Conservation (phyloP, 352 stramenopile species). For the Phytophthora agathidicida region DNA sequence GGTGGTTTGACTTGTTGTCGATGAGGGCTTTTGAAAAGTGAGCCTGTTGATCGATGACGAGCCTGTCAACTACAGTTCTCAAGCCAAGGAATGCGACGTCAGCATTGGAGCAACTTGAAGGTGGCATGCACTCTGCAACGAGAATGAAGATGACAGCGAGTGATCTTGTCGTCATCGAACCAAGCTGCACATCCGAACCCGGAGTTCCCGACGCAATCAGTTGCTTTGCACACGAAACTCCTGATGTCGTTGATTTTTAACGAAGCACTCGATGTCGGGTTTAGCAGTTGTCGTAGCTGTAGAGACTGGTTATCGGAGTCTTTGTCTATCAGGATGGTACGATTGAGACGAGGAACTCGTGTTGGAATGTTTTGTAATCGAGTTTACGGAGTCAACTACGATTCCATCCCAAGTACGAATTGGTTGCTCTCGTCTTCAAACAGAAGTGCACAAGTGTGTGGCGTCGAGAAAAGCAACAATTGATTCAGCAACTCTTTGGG, state of each 20-base stretch:
- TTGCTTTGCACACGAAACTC: background rate
- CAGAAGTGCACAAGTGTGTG: too few species aligned
- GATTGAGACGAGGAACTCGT: too few species aligned
- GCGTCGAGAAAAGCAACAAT: too few species aligned
- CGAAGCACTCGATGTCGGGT: background rate
- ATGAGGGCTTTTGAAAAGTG: constrained; percentile 10
- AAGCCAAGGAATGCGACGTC: too few species aligned
- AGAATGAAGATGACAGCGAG: constrained; percentile 17
- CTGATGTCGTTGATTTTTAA: constrained; percentile 2
- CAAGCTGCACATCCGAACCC: constrained; percentile 7
- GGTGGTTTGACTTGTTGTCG: constrained; percentile 19
- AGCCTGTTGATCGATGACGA: background rate
- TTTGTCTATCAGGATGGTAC: too few species aligned
- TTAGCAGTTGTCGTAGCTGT: background rate
- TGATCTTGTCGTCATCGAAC: constrained; percentile 1
- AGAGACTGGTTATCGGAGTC: too few species aligned
- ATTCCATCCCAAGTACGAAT: too few species aligned
- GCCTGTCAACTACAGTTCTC: background rate
- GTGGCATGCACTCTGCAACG: constrained; percentile 12
- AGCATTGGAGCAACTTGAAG: background rate
- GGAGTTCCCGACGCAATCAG: constrained; percentile 7
- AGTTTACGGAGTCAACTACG: constrained; percentile 2
- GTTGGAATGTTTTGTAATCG: constrained; percentile 16
- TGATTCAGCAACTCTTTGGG: too few species aligned
- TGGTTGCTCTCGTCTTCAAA: background rate